Conservation (phyloP, 371 early-diverging fungal genomes). For the Apophysomyces ossiformis region DNA sequence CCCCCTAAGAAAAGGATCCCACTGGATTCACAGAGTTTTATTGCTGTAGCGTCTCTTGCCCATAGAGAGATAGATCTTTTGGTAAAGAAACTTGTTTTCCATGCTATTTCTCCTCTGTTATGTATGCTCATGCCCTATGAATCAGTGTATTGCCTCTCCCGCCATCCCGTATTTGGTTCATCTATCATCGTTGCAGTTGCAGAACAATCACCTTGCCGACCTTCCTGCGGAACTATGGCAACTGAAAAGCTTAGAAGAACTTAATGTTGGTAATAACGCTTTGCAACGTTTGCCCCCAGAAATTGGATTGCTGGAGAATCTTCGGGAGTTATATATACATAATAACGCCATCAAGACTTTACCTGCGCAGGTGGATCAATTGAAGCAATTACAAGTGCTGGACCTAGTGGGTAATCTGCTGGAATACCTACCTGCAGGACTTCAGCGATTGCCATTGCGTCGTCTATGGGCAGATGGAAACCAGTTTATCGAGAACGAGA, state of each 20-base stretch:
- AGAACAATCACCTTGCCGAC: constrained; percentile 83
- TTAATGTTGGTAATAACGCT: constrained; percentile 91
- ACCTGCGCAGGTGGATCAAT: constrained; percentile 75
- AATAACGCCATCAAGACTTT: constrained; percentile 88
- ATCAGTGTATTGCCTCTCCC: constrained; percentile 45
- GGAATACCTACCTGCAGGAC: constrained; percentile 46
- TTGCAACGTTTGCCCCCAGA: constrained; percentile 86
- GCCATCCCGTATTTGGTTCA: constrained; percentile 37
- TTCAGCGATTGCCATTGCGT: constrained; percentile 32
- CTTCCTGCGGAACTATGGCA: constrained; percentile 78
- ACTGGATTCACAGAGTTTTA: constrained; percentile 26
- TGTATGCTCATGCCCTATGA: background rate
- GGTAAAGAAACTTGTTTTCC: constrained; percentile 19
- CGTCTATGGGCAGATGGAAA: constrained; percentile 50
- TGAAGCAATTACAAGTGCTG: constrained; percentile 49
- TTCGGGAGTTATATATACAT: constrained; percentile 89
- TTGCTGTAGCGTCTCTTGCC: constrained; percentile 30
- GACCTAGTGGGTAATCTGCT: constrained; percentile 65
- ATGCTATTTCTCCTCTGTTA: too few relatives aligned
- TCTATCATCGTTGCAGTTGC: constrained; percentile 86
- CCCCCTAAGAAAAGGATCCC: constrained; percentile 22
- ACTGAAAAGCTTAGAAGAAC: constrained; percentile 64
- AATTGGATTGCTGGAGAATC: constrained; percentile 76
- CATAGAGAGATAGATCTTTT: constrained; percentile 28
- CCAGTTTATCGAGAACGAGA: constrained; percentile 28